phyloP scores from a whole-genome alignment of 345 rosid genomes.

The Raphanus sativus region DNA sequence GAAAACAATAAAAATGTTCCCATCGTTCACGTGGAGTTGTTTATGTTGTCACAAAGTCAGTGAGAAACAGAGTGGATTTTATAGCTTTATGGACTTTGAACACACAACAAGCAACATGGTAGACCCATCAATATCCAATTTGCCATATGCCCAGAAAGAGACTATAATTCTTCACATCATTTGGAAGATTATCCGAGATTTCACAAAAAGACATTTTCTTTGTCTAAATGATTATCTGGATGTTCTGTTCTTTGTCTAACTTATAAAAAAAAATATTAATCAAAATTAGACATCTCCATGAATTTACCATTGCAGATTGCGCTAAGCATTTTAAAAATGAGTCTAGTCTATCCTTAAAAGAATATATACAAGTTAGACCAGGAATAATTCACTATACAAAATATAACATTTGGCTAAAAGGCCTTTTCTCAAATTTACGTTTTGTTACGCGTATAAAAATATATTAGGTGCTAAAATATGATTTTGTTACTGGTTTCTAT shows the following conservation, averaged over 20 bases:
- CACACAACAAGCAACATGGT: constrained; percentile 40
- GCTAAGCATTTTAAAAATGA: not conserved
- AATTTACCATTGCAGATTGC: not conserved
- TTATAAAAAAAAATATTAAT: not conserved
- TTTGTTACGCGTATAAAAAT: not conserved
- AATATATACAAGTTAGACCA: not conserved
- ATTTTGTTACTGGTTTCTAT: not conserved
- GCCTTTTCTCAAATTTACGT: not conserved
- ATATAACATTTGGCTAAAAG: not conserved
- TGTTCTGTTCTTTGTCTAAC: not conserved
- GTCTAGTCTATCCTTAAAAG: not conserved
- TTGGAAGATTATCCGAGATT: not conserved
- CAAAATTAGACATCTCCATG: not conserved
- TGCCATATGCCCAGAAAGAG: constrained; percentile 7
- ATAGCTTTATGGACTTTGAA: constrained; percentile 39
- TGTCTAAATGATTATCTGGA: constrained; percentile 9
- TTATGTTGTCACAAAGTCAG: constrained; percentile 36
- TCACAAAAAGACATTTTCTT: not conserved
- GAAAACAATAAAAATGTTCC: constrained; percentile 31
- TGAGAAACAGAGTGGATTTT: constrained; percentile 41
- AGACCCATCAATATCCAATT: constrained; percentile 29
- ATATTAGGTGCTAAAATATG: not conserved
- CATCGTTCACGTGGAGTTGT: constrained; percentile 41
- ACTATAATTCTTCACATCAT: not conserved
- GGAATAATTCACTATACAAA: not conserved